A percentile compares a stretch with the other conserved stretches of the same genome.
Conservation (phyloP, 305 asterid species). For the Fraxinus nigra region DNA sequence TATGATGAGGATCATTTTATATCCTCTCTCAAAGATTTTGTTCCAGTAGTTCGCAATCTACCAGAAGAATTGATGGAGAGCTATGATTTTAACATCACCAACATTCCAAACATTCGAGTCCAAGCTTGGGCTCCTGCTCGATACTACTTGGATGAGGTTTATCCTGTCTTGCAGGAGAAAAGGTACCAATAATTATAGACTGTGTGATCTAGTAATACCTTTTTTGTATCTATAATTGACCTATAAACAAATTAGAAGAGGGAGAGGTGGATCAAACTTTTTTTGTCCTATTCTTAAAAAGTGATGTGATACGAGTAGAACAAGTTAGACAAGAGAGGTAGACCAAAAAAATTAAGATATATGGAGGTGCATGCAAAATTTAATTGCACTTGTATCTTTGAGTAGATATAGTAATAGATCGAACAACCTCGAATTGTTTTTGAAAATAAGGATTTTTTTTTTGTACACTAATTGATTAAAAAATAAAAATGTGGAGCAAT, state of each 20-base stretch:
- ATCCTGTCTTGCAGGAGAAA: conserved; percentile 63
- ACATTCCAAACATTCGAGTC: conserved; percentile 57
- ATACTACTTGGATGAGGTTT: conserved; percentile 68
- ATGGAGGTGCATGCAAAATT: neutral
- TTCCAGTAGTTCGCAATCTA: conserved; percentile 57
- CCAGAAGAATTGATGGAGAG: conserved; percentile 67
- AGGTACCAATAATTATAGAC: conserved; percentile 38
- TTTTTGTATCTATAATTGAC: neutral
- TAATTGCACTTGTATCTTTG: neutral
- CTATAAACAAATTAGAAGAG: neutral
- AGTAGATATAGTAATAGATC: neutral
- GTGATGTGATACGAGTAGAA: neutral
- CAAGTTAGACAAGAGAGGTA: neutral
- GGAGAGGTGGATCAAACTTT: neutral
- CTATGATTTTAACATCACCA: conserved; percentile 62
- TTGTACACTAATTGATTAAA: neutral
- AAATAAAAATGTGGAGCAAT: neutral
- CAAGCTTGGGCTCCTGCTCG: conserved; percentile 81
- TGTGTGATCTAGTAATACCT: neutral
- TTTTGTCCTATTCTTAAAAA: neutral
- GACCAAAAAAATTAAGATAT: neutral
- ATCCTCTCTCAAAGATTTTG: conserved; percentile 54
- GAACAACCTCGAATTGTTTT: neutral
- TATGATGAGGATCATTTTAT: conserved; percentile 80
- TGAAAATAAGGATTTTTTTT: neutral